Evolutionary conservation across 108 stramenopile genomes (phyloP).

Genomic region (Aurantiochytrium sp.): DNA sequence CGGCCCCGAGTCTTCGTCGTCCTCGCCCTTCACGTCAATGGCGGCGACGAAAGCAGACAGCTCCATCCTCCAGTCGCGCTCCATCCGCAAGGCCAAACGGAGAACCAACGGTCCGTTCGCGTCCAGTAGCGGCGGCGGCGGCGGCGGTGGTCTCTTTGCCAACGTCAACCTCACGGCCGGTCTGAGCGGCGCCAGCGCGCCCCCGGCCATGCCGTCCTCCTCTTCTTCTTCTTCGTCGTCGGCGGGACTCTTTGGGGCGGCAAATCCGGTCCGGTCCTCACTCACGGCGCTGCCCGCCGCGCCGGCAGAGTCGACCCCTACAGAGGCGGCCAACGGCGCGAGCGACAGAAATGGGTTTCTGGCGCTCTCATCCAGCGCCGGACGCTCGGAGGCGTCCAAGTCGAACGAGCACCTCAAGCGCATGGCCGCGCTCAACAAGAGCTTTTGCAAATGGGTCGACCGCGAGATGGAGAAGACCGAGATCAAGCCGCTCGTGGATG

Average conservation of each 20-base stretch:
- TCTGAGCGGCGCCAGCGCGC: background rate
- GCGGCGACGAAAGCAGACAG: background rate
- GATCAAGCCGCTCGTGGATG: background rate
- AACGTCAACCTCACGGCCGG: background rate
- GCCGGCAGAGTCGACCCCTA: no score
- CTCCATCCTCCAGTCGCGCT: background rate
- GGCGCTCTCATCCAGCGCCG: background rate
- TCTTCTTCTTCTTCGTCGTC: background rate
- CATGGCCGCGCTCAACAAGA: background rate
- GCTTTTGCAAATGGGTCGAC: constrained; percentile 1
- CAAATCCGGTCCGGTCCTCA: no score
- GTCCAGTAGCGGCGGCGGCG: background rate
- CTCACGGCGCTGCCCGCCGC: no score
- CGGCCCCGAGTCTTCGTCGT: background rate
- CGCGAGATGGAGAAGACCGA: background rate
- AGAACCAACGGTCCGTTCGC: no score
- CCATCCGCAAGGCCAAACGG: background rate
- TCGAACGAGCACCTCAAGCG: background rate
- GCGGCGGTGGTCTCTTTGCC: background rate
- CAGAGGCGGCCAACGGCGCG: background rate
- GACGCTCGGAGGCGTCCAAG: no score
- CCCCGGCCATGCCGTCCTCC: background rate
- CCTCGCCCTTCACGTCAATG: no score
- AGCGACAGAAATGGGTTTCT: background rate
- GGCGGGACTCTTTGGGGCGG: background rate